phyloP scores from a whole-genome alignment of 2,329 filamentous ascomycete species.

The Ilyonectria mors-panacis region DNA sequence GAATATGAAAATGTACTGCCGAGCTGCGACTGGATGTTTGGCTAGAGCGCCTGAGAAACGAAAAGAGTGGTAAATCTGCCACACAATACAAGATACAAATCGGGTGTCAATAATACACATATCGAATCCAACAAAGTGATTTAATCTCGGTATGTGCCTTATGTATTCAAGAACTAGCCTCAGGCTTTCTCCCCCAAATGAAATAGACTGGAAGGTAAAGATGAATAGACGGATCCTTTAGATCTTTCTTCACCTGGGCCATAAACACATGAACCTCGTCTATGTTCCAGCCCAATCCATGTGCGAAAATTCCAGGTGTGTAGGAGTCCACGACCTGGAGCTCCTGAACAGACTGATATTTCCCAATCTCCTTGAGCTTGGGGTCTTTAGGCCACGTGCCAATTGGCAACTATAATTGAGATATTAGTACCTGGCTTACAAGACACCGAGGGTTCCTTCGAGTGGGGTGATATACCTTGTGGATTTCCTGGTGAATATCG shows the following conservation, averaged over 20 bases:
- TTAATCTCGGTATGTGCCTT: background rate
- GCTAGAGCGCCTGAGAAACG: too few relatives aligned
- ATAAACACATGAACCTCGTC: slow-evolving; percentile 31
- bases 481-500: slow-evolving; percentile 19
- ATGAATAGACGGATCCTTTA: slow-evolving; percentile 34
- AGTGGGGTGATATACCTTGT: background rate
- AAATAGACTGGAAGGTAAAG: slow-evolving; percentile 40
- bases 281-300: slow-evolving; percentile 32
- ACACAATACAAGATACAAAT: too few relatives aligned
- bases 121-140: background rate
- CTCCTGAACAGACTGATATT: slow-evolving; percentile 35
- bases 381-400: slow-evolving; percentile 29
- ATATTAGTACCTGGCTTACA: background rate
- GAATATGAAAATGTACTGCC: too few relatives aligned
- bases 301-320: slow-evolving; percentile 37
- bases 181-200: slow-evolving; percentile 38
- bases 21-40: too few relatives aligned
- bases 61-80: too few relatives aligned
- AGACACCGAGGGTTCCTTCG: background rate
- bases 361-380: slow-evolving; percentile 29
- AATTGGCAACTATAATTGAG: slow-evolving; percentile 19
- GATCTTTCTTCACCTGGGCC: slow-evolving; percentile 40
- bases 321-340: slow-evolving; percentile 37
- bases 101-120: too few relatives aligned
- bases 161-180: background rate